These are phyloP conservation scores for Ceriops decandra DNA, from an alignment of 345 rosid genomes.

Conservation along the genomic window DNA sequence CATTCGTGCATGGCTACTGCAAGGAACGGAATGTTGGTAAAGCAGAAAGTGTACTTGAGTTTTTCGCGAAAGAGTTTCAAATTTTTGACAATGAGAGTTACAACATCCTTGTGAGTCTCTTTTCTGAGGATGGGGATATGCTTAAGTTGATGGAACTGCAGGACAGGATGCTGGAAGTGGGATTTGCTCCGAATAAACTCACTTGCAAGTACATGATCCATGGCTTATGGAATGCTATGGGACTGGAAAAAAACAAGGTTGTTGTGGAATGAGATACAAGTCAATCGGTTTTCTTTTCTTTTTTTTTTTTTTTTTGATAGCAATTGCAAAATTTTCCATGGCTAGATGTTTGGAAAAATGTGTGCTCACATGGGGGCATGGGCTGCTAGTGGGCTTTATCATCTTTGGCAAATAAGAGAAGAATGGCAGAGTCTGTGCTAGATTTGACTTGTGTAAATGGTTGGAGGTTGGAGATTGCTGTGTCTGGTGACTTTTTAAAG, in stretches of 20 bases:
- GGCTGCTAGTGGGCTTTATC: background rate
- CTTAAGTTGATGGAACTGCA: conserved; percentile 52
- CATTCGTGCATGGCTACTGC: conserved; percentile 53
- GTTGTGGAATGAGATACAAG: conserved; percentile 4
- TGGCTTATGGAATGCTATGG: conserved; percentile 28
- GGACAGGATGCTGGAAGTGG: conserved; percentile 57
- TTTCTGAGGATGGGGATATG: conserved; percentile 46
- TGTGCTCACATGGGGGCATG: background rate
- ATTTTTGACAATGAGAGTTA: conserved; percentile 59
- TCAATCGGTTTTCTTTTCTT: too few relatives aligned
- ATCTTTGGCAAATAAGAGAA: background rate
- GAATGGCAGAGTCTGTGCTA: background rate
- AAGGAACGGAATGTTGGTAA: conserved; percentile 40
- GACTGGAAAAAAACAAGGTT: conserved; percentile 2
- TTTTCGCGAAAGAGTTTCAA: conserved; percentile 54
- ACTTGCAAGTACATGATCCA: conserved; percentile 56
- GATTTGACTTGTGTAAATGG: too few relatives aligned
- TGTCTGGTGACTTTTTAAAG: too few relatives aligned
- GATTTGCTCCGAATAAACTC: conserved; percentile 55
- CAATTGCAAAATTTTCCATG: background rate
- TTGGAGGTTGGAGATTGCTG: too few relatives aligned
- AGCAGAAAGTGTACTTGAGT: conserved; percentile 53
- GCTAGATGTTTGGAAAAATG: background rate
- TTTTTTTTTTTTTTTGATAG: too few relatives aligned
- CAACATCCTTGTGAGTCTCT: conserved; percentile 37